Percentiles rank a stretch among this genome's conserved stretches.
Conservation (phyloP, 257 asterid genomes). For the Primulina tabacum region DNA sequence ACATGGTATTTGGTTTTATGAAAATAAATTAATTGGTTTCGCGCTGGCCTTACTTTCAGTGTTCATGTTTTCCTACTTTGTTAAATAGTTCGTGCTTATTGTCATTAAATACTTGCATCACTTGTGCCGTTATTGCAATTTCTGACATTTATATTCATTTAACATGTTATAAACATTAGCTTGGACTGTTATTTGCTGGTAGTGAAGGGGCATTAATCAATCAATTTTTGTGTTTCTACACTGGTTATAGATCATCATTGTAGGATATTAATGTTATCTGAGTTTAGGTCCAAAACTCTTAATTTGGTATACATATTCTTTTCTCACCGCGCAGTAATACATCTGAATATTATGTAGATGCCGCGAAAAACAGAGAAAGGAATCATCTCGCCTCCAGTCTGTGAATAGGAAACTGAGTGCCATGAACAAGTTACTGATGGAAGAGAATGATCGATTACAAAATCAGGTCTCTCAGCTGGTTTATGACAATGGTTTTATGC, state of each 20-base stretch:
- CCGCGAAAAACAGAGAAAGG: constrained; percentile 93
- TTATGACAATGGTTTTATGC: constrained; percentile 84
- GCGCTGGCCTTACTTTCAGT: not conserved
- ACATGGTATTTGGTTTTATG: not conserved
- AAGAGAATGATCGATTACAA: constrained; percentile 92
- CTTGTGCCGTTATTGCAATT: not conserved
- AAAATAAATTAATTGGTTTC: too few relatives aligned
- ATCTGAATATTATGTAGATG: constrained; percentile 41
- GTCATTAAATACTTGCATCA: not conserved
- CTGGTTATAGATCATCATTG: not conserved
- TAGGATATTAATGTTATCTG: not conserved
- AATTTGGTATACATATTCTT: not conserved
- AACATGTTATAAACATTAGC: not conserved
- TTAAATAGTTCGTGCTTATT: not conserved
- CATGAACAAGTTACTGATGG: constrained; percentile 93
- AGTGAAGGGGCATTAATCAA: not conserved
- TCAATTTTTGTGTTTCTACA: not conserved
- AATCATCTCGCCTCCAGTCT: constrained; percentile 76
- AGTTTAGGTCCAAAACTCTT: not conserved
- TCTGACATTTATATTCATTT: not conserved
- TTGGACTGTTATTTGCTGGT: not conserved
- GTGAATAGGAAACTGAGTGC: constrained; percentile 85
- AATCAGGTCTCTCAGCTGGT: constrained; percentile 88
- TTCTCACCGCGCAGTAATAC: not conserved
- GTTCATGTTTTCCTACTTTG: not conserved